These are phyloP conservation scores for Sordariomycetes sp. DNA, from an alignment of 2,329 filamentous ascomycete species.

Conservation along the genomic window DNA sequence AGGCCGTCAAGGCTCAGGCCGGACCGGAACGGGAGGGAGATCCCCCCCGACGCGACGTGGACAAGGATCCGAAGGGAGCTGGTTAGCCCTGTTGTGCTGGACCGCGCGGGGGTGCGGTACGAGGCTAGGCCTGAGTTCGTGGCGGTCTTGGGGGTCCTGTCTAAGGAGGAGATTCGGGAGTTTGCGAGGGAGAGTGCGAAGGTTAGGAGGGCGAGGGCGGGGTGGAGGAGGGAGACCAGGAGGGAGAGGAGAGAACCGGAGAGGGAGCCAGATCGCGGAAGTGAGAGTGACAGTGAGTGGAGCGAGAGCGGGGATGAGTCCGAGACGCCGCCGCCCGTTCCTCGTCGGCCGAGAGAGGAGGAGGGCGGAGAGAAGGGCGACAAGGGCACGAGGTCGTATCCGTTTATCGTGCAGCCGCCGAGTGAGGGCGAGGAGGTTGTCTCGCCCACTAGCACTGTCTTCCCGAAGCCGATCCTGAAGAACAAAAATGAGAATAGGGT, in stretches of 20 bases:
- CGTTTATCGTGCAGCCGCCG: slow-evolving; percentile 22
- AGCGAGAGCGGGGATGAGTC: not conserved
- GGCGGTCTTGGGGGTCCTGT: slow-evolving; percentile 42
- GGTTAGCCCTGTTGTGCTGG: slow-evolving; percentile 44
- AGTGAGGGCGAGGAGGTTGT: slow-evolving; percentile 14
- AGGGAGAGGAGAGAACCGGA: not conserved
- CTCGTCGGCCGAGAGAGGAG: slow-evolving; percentile 37
- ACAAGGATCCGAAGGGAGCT: slow-evolving; percentile 41
- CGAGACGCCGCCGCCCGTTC: slow-evolving; percentile 19
- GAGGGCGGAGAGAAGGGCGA: slow-evolving; percentile 35
- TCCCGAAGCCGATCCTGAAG: slow-evolving; percentile 47
- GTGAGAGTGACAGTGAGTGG: slow-evolving; percentile 1
- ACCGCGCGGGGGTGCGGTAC: slow-evolving; percentile 40
- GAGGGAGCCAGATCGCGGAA: not conserved
- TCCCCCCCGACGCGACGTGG: slow-evolving; percentile 44
- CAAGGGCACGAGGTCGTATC: slow-evolving; percentile 19
- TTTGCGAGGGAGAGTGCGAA: slow-evolving; percentile 35
- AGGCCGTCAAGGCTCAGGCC: slow-evolving; percentile 16
- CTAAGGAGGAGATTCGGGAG: slow-evolving; percentile 34
- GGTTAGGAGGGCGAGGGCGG: slow-evolving; percentile 25
- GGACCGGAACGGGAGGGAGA: slow-evolving; percentile 41
- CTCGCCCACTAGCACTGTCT: slow-evolving; percentile 20
- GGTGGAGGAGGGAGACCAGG: not conserved
- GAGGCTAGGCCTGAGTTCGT: slow-evolving; percentile 48
- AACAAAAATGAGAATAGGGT: slow-evolving; percentile 46